Base-by-base conservation (phyloP, 1,139 yeast genomes). In the Tardiomyces digboiensis region DNA sequence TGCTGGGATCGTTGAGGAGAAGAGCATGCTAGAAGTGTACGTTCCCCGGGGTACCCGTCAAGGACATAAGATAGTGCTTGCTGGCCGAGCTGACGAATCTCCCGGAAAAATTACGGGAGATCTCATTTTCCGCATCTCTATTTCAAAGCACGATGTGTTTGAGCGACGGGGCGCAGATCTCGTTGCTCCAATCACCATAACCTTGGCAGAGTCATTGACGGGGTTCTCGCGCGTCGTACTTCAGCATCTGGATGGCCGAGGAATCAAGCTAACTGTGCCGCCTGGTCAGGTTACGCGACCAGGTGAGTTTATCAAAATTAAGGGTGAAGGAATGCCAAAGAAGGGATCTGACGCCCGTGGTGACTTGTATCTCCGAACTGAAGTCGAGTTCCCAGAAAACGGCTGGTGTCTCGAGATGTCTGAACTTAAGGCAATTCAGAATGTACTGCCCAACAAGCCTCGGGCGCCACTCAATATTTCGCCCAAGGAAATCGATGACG, bases 241-340 rank as follows among this genome's bases (percentile, higher is more conserved):
- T n/a, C 75, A 75, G 51, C 94, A 87, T 54, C 71, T 89, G 46
- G 97, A 91, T 61, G 91, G 85, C 10, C 75, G 97, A 49, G 78
- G 81, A 21, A 64, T 89, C 21, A 64, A 85, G 29, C 66, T 78
- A 3, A 76, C 85, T 0, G 85, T 87, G 4, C 71, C 74, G 12
- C 53, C 62, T 0, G 72, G 73, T 8, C 82, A 82, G 60, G 95
- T 91, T 4, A 59, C 88, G 8, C 74, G 82, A 52, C 97, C 97
- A 0, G 82, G 85, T 14, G 85, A 85, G 49, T 74, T 70, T 48
- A 64, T 91, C 36, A 73, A 80, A 50, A 70, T 91, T 18, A 64
- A 71, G 36, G 76, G 78, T 39, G 97, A 89, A 61, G 98, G 98
- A 1, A 86, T 93, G 94, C 96, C 96, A 0, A 57, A 75, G 4